phyloP scores from a whole-genome alignment of 2,329 filamentous ascomycete species.

The Diaporthe destruens region DNA sequence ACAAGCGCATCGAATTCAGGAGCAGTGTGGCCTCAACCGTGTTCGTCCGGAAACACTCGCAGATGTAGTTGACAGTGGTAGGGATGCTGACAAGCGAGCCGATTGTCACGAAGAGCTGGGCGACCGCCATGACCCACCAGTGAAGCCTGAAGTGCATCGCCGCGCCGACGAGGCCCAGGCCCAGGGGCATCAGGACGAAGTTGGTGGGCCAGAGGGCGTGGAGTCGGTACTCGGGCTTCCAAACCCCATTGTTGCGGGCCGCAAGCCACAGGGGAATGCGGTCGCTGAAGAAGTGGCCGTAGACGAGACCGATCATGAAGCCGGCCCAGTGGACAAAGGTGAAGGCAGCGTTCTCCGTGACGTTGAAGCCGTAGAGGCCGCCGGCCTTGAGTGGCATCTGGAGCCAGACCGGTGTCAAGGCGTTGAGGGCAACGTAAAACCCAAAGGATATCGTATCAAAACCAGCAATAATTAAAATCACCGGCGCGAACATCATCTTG shows the following conservation, averaged over 20 bases:
- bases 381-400: slow-evolving; percentile 52
- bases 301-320: slow-evolving; percentile 52
- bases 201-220: slow-evolving; percentile 48
- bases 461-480: slow-evolving; percentile 53
- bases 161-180: slow-evolving; percentile 54
- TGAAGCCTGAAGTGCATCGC: slow-evolving; percentile 56
- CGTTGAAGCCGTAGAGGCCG: slow-evolving; percentile 57
- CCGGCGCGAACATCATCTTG: slow-evolving; percentile 50
- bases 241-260: slow-evolving; percentile 47
- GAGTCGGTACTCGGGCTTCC: slow-evolving; percentile 56
- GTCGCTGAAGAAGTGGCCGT: slow-evolving; percentile 55
- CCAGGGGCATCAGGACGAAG: slow-evolving; percentile 50
- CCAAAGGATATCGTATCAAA: slow-evolving; percentile 58
- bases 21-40: slow-evolving; percentile 53
- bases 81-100: slow-evolving; percentile 50
- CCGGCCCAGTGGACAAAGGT: slow-evolving; percentile 57
- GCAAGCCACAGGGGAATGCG: slow-evolving; percentile 53
- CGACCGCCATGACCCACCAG: slow-evolving; percentile 55
- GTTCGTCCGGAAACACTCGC: slow-evolving; percentile 52
- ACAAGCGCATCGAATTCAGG: slow-evolving; percentile 52
- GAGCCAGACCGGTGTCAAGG: slow-evolving; percentile 53
- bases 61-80: slow-evolving; percentile 50
- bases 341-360: slow-evolving; percentile 55
- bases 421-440: slow-evolving; percentile 58
- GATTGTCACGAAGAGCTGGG: slow-evolving; percentile 55